A percentile compares a stretch with the other conserved stretches of the same genome.
Evolutionary conservation across 106 monocot species (phyloP).

Genomic region (Amphibolis antarctica): DNA sequence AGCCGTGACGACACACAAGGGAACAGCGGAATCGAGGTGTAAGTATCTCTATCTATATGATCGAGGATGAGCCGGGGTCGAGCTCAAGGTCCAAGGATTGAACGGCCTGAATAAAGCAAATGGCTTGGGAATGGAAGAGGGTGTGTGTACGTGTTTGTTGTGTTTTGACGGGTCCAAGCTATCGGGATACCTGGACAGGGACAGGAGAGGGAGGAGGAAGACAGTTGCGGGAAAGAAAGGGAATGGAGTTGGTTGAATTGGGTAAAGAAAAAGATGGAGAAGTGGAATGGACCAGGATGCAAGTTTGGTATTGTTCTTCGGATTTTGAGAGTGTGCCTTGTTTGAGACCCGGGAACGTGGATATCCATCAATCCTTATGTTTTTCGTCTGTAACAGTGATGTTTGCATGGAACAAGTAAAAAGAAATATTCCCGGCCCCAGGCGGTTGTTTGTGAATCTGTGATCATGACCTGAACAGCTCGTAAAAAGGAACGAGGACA

Average conservation of each 20-base stretch:
- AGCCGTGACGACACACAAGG: conserved; percentile 17
- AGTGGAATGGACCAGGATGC: conserved; percentile 7
- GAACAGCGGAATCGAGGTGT: conserved; percentile 16
- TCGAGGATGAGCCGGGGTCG: neutral
- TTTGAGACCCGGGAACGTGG: neutral
- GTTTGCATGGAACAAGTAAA: too few relatives aligned
- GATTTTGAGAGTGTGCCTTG: neutral
- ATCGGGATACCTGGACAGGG: conserved; percentile 29
- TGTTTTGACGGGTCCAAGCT: conserved; percentile 38
- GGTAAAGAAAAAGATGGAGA: conserved; percentile 27
- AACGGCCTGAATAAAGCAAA: conserved; percentile 18
- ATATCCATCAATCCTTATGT: too few relatives aligned
- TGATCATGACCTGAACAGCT: too few relatives aligned
- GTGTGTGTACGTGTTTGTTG: too few relatives aligned
- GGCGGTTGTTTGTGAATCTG: too few relatives aligned
- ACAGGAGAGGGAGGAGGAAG: conserved; percentile 4
- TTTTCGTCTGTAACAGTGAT: too few relatives aligned
- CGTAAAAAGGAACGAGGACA: too few relatives aligned
- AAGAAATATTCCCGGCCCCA: too few relatives aligned
- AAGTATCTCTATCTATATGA: neutral
- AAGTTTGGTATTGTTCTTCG: conserved; percentile 11
- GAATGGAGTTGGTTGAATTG: conserved; percentile 23
- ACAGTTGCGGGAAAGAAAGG: conserved; percentile 26
- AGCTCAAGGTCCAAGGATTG: conserved; percentile 13
- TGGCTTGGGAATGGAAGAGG: neutral